Evolutionary conservation across 108 stramenopile species (phyloP).

Genomic region (Skeletonema menzelii): DNA sequence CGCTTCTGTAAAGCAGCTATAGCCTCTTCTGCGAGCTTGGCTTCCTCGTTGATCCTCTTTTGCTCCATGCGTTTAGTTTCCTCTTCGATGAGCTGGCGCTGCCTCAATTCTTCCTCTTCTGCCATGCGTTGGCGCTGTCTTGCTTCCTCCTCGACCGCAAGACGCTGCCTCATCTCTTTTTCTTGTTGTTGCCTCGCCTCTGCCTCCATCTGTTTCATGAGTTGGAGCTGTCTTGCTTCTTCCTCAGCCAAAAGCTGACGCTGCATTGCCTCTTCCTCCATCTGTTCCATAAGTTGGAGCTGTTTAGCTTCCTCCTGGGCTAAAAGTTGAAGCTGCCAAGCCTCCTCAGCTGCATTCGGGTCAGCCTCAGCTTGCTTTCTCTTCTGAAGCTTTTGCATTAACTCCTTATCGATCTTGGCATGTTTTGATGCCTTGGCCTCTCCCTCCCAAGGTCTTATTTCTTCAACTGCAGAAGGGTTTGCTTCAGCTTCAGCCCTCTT

Average conservation of each 20-base stretch:
- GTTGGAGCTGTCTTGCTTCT: background rate
- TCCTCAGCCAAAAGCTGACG: background rate
- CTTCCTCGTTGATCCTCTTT: background rate
- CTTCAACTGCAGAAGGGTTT: background rate
- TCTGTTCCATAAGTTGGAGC: background rate
- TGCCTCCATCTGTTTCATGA: background rate
- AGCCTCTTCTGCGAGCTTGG: background rate
- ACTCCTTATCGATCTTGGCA: background rate
- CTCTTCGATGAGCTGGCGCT: background rate
- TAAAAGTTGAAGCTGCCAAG: background rate
- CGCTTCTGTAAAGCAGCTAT: background rate
- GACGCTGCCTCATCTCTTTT: background rate
- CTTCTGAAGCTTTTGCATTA: background rate
- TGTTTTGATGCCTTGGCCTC: background rate
- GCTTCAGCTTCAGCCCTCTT: background rate
- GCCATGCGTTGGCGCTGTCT: background rate
- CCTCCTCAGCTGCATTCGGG: background rate
- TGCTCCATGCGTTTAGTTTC: background rate
- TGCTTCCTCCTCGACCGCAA: background rate
- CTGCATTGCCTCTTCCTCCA: background rate
- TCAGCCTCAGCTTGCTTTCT: background rate
- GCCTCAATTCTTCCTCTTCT: background rate
- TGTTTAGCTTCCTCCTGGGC: background rate
- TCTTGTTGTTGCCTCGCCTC: background rate
- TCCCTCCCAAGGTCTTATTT: background rate